A percentile compares a stretch with the other conserved stretches of the same genome.
Conservation (phyloP, 2,329 filamentous ascomycete species). For the Geosmithia morbida region DNA sequence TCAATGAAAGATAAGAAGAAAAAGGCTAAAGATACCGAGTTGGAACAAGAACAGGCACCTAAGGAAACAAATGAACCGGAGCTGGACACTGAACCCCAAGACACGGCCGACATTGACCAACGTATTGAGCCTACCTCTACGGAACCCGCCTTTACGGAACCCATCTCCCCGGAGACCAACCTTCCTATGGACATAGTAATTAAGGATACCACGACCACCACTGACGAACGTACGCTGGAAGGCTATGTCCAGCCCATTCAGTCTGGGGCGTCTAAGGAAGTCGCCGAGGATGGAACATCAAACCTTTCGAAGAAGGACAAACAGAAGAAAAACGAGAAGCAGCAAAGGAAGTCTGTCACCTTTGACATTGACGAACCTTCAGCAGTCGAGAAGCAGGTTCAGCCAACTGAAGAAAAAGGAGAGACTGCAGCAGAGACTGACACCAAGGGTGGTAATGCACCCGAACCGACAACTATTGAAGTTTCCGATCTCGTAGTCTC, state of each 20-base stretch:
- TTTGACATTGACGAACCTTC: conserved; percentile 2
- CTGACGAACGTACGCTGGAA: not conserved
- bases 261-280: not conserved
- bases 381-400: not conserved
- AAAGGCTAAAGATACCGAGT: conserved; percentile 5
- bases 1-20: conserved; percentile 15
- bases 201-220: no score
- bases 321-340: conserved; percentile 3
- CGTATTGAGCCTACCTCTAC: not conserved
- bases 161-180: not conserved
- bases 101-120: not conserved
- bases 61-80: conserved; percentile 2
- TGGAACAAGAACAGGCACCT: conserved; percentile 3
- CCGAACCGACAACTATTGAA: not conserved
- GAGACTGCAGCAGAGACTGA: not conserved
- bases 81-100: conserved; percentile 1
- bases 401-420: not conserved
- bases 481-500: not conserved
- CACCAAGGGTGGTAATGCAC: not conserved
- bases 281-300: not conserved
- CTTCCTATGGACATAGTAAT: not conserved
- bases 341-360: conserved; percentile 1
- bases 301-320: conserved; percentile 1
- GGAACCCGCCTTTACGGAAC: not conserved
- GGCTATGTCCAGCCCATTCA: not conserved